A percentile compares a stretch with the other conserved stretches of the same genome.
Conservation (phyloP, 208 protist genomes). For the Crithidia fasciculata region DNA sequence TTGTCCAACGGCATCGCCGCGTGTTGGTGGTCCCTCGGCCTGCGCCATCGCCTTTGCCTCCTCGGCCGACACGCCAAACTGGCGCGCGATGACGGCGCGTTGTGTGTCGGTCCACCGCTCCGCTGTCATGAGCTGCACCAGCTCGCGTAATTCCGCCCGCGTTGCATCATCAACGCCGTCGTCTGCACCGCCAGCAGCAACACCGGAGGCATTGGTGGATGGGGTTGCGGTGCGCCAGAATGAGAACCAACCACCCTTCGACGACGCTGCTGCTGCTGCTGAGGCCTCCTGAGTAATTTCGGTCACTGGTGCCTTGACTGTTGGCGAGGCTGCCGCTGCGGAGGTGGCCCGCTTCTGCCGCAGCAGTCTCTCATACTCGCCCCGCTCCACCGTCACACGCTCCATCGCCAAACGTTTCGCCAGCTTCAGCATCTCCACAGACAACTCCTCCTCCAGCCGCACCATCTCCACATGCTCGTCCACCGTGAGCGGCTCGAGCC, state of each 20-base stretch:
- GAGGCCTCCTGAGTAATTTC: neutral
- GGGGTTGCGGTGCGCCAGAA: slow-evolving; percentile 25
- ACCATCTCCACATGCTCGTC: slow-evolving; percentile 39
- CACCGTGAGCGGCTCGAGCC: slow-evolving; percentile 44
- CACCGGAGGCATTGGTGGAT: neutral
- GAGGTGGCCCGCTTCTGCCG: slow-evolving; percentile 12
- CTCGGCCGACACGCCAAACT: slow-evolving; percentile 62
- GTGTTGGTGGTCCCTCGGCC: neutral
- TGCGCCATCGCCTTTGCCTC: slow-evolving; percentile 47
- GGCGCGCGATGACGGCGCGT: slow-evolving; percentile 64
- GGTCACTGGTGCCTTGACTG: neutral
- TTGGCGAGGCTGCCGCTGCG: neutral
- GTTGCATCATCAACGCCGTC: slow-evolving; percentile 36
- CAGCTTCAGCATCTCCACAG: slow-evolving; percentile 64
- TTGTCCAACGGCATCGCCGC: neutral
- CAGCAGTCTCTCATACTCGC: slow-evolving; percentile 41
- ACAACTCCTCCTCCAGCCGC: slow-evolving; percentile 58
- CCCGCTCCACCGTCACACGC: slow-evolving; percentile 35
- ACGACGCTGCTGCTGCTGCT: neutral
- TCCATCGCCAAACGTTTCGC: slow-evolving; percentile 53
- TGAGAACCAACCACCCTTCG: slow-evolving; percentile 22
- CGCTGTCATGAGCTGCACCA: slow-evolving; percentile 62
- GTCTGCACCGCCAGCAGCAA: slow-evolving; percentile 4
- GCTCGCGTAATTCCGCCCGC: slow-evolving; percentile 53
- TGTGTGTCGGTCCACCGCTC: slow-evolving; percentile 63